Base-by-base conservation (phyloP, 2,329 filamentous ascomycete genomes). In the Colletotrichum neosansevieriae region DNA sequence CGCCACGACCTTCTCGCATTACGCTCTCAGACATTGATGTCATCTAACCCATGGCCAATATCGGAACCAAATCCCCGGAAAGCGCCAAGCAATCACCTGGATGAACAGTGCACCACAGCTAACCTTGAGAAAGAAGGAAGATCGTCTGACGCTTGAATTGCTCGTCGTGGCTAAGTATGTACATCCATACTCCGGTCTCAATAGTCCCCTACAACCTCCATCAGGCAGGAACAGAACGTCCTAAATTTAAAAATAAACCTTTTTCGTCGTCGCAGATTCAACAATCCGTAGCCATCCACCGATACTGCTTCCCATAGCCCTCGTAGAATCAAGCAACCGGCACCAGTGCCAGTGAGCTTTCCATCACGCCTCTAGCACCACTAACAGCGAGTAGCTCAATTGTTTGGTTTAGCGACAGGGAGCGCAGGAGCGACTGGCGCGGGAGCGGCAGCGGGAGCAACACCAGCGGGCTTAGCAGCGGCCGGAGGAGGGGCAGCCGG, bases 361-460 rank as follows among this genome's bases (percentile, higher is more conserved):
- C 49, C 65, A 65, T 65, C 36, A 38, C 12, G 9, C 29, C 24
- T 13, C 47, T 24, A 38, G 19, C 44, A 42, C 32, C 13, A 38
- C 54, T 19, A 24, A 15, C 40, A 38, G 29, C 45, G 57, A 17
- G 7, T 13, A 54, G 34, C 54, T 60, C 29, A 68, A 47, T 65
- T 29, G 6, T 29, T 65, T 17, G 45, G 56, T 42, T 65, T 60
- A 47, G 32, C 58, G 10, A 50, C 65, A 11, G 65, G 65, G 9
- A 59, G 21, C n/a, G 32, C 65, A 13, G 65, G 60, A 12, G 65
- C 54, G 24, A 59, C 65, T n/a, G 65, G 65, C 11, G 65, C 65
- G 4, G 61, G 65, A 3, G 53, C 61, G 11, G 36, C 62, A 24
- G 64, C 64, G 34, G 63, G 58, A 34, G 63, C 58, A 34, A 36